Evolutionary conservation across 2,329 filamentous ascomycete species (phyloP), one percentile per base, ranked within the genome.

Genomic region (Chaetomiaceae sp.): DNA sequence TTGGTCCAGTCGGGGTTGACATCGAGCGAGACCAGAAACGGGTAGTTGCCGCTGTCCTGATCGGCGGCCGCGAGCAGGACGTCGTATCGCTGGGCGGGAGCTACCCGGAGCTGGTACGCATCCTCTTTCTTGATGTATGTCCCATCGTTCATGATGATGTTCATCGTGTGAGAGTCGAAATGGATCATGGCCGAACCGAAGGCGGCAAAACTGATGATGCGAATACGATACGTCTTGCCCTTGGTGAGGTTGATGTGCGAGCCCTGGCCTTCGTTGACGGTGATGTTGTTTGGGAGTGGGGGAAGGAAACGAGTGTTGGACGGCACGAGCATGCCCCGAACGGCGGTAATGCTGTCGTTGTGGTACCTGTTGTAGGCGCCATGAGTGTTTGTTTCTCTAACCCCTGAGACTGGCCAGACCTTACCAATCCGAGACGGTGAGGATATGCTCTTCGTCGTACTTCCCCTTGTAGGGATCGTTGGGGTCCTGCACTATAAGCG

Each of bases 401-500:
- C 5, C n/a, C n/a, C n/a, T 5, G 3, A 1, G 7, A 8, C 11
- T 6, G 2, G 9, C 14, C 25, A 32, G 23, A 4, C 11, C 36
- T 33, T 46, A 53, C 58, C 58, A 56, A 11, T 56, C 58, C 72
- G 72, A 66, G 1, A 85, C 61, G 1, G 77, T 79, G n/a, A 86
- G 57, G 2, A 80, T 70, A 16, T 81, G 65, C 64, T 86, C 81
- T 42, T 82, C 76, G 40, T 85, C 80, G 53, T 79, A 82, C 25
- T 75, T 61, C 43, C 69, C 70, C 9, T 67, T 62, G 61, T 79
- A 82, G 1, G 80, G 80, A 25, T 79, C 72, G 0, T 75, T 65
- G 0, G 75, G 75, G 59, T 86, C 82, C 46, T 82, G 75, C 11
- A 86, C 73, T 51, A 86, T 79, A 37, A 87, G 62, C 0, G 80